A percentile compares a stretch with the other conserved stretches of the same genome.
Conservation (phyloP, 805 yeast genomes). For the Ogataea chonburiensis region DNA sequence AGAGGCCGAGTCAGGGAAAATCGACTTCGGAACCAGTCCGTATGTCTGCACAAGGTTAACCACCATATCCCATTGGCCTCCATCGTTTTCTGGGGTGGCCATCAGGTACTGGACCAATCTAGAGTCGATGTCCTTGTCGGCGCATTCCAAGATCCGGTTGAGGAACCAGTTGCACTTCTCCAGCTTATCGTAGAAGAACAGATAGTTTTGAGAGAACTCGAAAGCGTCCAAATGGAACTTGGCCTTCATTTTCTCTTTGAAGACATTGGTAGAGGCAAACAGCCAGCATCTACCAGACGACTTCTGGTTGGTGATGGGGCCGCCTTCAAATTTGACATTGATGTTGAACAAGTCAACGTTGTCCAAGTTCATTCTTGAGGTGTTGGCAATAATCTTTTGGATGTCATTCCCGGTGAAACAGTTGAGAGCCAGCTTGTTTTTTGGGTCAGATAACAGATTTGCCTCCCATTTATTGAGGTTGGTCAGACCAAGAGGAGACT, state of each 20-base stretch:
- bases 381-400: conserved; percentile 40
- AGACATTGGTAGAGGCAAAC: conserved; percentile 78
- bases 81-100: conserved; percentile 70
- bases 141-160: conserved; percentile 70
- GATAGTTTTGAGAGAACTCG: conserved; percentile 76
- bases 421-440: conserved; percentile 52
- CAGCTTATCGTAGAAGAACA: conserved; percentile 82
- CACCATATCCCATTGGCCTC: conserved; percentile 91
- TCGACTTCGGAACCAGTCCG: conserved; percentile 74
- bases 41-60: conserved; percentile 73
- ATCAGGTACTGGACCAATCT: conserved; percentile 67
- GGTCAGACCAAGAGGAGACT: conserved; percentile 34
- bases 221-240: conserved; percentile 63
- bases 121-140: conserved; percentile 65
- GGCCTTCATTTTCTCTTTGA: conserved; percentile 63
- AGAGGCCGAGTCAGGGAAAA: conserved; percentile 69
- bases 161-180: conserved; percentile 82
- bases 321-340: conserved; percentile 48
- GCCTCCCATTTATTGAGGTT: conserved; percentile 46
- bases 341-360: conserved; percentile 44
- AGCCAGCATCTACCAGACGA: conserved; percentile 87
- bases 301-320: conserved; percentile 73
- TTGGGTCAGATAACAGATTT: conserved; percentile 43
- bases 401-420: conserved; percentile 51
- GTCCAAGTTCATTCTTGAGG: conserved; percentile 28